A percentile compares a stretch with the other conserved stretches of the same genome.
Conservation (phyloP, 371 early-diverging fungal genomes). For the Coemansia sp. region DNA sequence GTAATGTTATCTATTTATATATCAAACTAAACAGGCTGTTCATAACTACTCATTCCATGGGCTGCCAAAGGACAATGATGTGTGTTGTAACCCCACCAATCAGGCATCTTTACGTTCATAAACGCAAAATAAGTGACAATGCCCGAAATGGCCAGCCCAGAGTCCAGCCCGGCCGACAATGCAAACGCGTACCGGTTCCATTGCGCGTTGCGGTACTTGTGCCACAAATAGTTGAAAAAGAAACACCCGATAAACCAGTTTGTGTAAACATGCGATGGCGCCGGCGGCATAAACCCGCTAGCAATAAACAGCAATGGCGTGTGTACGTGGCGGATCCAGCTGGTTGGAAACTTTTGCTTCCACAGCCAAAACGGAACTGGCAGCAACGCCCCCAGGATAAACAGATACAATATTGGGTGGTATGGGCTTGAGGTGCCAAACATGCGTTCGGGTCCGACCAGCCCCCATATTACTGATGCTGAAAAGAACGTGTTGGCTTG, state of each 20-base stretch:
- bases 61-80: slow-evolving; percentile 42
- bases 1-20: neutral
- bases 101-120: slow-evolving; percentile 24
- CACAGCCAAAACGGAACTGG: slow-evolving; percentile 63
- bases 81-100: slow-evolving; percentile 51
- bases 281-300: slow-evolving; percentile 71
- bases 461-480: slow-evolving; percentile 73
- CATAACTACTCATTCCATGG: no score
- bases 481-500: slow-evolving; percentile 66
- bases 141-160: slow-evolving; percentile 54
- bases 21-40: no score
- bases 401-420: slow-evolving; percentile 57
- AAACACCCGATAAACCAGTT: slow-evolving; percentile 66
- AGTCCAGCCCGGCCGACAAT: slow-evolving; percentile 69
- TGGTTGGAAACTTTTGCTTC: slow-evolving; percentile 45
- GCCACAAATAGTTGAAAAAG: slow-evolving; percentile 63
- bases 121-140: slow-evolving; percentile 50
- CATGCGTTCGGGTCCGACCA: slow-evolving; percentile 67
- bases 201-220: slow-evolving; percentile 58
- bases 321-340: slow-evolving; percentile 62
- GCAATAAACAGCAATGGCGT: slow-evolving; percentile 60
- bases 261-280: slow-evolving; percentile 55
- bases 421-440: slow-evolving; percentile 66
- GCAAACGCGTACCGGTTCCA: slow-evolving; percentile 71
- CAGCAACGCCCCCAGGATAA: slow-evolving; percentile 63